phyloP scores from a whole-genome alignment of 2,329 filamentous ascomycete species.

The Aspergillus piperis region DNA sequence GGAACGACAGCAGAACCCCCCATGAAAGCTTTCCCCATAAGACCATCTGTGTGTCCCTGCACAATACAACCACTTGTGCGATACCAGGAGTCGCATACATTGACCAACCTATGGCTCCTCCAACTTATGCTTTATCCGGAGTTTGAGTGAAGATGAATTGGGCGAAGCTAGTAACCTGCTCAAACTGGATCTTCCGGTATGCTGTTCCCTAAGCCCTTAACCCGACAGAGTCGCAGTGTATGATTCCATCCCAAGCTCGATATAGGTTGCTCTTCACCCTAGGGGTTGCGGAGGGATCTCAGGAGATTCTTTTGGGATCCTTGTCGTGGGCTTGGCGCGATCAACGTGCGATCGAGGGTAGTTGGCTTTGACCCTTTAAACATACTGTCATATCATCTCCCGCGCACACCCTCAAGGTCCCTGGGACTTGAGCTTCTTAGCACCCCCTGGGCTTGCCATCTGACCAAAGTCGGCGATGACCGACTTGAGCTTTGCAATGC shows the following conservation, averaged over 20 bases:
- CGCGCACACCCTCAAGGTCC: constrained; percentile 1
- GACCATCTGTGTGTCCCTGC: background rate
- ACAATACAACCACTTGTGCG: background rate
- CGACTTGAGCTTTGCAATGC: constrained; percentile 40
- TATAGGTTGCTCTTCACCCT: background rate
- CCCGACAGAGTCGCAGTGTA: background rate
- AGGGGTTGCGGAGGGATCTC: background rate
- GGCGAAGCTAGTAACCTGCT: background rate
- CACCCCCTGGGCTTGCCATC: constrained; percentile 25
- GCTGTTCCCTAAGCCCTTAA: background rate
- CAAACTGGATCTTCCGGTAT: background rate
- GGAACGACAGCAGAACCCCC: background rate
- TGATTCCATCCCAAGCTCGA: background rate
- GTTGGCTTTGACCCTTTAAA: background rate
- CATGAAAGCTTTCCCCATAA: background rate
- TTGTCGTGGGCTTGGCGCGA: background rate
- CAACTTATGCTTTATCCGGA: background rate
- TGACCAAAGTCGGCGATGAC: constrained; percentile 45
- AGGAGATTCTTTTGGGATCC: background rate
- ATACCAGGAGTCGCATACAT: background rate
- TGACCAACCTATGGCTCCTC: background rate
- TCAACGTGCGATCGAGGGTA: background rate
- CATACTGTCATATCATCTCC: background rate
- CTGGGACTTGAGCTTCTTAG: constrained; percentile 5
- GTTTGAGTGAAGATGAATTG: background rate